Base-by-base conservation (phyloP, 208 protist species). In the Acanthamoeba culbertsoni region DNA sequence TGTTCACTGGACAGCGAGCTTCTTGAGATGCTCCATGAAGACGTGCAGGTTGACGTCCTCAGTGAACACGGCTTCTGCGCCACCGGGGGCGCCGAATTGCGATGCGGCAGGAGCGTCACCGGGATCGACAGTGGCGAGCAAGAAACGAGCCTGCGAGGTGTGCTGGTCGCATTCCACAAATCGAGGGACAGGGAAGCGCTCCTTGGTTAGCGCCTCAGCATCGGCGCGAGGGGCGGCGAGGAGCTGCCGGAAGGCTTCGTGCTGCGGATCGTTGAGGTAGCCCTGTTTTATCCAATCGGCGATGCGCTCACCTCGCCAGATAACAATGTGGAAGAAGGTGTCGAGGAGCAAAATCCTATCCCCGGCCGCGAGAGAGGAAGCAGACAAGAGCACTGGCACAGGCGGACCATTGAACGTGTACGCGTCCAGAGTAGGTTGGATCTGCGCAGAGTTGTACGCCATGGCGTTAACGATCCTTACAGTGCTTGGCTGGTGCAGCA, bases 281-380 rank as follows among this genome's bases (percentile, higher is more conserved):
- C 96, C 96, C 23, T 92, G 97, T 53, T 98, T 98, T 89, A 97
- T 97, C 99, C 99, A 99, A 57, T 96, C 94, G n/a, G 98, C 98
- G 94, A 99, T 98, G 40, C 95, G 98, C 53, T 98, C 97, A 68
- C 99, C 99, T 95, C 99, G 97, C 95, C 98, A 99, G 68, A 99
- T 96, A 68, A 99, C 95, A 31, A 99, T 98, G 90, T 99, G 97
- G 97, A 99, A 99, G 95, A 99, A 99, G 33, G 98, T 99, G 95
- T 99, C 99, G 31, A 99, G 97, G 2, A 99, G 96, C 5, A 99
- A 96, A 91, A 99, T 98, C 91, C 97, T 97, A 92, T 99, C 98
- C 0, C 95, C 95, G 43, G 97, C 94, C 59, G 96, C 92, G 28
- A 99, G 97, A 71, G 96, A 96, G 6, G 95, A 94, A 84, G 98